phyloP scores from a whole-genome alignment of 2,329 filamentous ascomycete species.

The Cordyceps pruinosa region DNA sequence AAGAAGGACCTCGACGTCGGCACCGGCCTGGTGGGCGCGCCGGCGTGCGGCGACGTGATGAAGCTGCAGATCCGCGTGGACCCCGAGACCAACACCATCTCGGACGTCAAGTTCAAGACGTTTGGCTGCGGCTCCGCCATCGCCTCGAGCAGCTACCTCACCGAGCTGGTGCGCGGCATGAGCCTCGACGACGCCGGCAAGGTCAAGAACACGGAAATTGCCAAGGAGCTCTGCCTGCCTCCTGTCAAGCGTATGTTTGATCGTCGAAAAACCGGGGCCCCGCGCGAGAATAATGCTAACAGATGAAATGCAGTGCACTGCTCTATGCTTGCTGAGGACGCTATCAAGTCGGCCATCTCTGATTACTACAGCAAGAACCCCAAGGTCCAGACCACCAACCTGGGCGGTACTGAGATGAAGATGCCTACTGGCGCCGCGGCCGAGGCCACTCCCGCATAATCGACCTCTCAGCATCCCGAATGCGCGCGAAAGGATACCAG shows the following conservation, averaged over 20 bases:
- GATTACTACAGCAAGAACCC: constrained; percentile 79
- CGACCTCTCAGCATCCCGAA: neutral
- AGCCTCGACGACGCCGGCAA: constrained; percentile 83
- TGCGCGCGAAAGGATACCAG: neutral
- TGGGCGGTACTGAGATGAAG: constrained; percentile 58
- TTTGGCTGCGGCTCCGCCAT: constrained; percentile 94
- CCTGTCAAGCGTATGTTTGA: constrained; percentile 71
- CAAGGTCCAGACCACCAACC: constrained; percentile 54
- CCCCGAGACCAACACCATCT: constrained; percentile 78
- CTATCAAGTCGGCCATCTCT: constrained; percentile 83
- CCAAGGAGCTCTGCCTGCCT: constrained; percentile 85
- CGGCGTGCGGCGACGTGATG: constrained; percentile 87
- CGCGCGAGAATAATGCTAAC: constrained; percentile 21
- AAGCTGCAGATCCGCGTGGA: constrained; percentile 78
- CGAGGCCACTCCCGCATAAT: constrained; percentile 22
- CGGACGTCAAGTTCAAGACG: constrained; percentile 96
- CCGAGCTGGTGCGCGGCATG: constrained; percentile 95
- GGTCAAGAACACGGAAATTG: constrained; percentile 96
- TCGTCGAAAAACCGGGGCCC: neutral
- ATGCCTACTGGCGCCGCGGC: constrained; percentile 46
- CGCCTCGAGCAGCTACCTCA: constrained; percentile 89
- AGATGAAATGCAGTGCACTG: constrained; percentile 59
- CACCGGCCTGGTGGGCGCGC: constrained; percentile 83
- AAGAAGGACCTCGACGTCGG: constrained; percentile 80
- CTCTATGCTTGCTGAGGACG: constrained; percentile 86